A percentile compares a stretch with the other conserved stretches of the same genome.
phyloP scores from a whole-genome alignment of 441 rosid species.

The Adansonia madagascariensis region DNA sequence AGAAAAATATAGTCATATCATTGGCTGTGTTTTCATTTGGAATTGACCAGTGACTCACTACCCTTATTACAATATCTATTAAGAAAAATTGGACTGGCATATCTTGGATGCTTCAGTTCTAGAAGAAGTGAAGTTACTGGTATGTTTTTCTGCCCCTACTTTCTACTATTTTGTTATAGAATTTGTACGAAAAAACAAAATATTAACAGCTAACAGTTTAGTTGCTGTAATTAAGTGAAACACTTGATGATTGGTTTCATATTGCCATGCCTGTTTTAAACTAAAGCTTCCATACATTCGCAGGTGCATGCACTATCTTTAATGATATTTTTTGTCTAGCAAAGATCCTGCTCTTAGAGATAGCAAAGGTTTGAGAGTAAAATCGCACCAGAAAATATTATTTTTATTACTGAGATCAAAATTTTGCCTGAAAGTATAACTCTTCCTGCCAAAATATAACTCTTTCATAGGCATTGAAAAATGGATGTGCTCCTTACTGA shows the following conservation, averaged over 20 bases:
- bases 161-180: neutral
- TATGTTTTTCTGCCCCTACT: conserved; percentile 19
- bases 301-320: conserved; percentile 14
- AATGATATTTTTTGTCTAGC: neutral
- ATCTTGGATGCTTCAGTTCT: conserved; percentile 29
- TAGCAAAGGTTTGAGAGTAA: conserved; percentile 19
- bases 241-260: conserved; percentile 11
- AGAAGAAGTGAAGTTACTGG: conserved; percentile 27
- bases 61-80: neutral
- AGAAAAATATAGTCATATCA: conserved; percentile 22
- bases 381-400: neutral
- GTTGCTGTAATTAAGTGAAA: conserved; percentile 10
- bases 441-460: neutral
- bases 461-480: conserved; percentile 40
- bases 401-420: conserved; percentile 36
- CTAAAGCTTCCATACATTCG: conserved; percentile 3
- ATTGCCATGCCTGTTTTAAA: conserved; percentile 14
- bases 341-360: conserved; percentile 10
- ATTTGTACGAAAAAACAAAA: neutral
- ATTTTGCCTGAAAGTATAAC: conserved; percentile 28
- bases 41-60: conserved; percentile 11
- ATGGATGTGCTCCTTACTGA: conserved; percentile 71
- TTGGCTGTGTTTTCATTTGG: neutral
- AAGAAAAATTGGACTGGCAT: neutral
- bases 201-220: neutral